Base-by-base conservation (phyloP, 345 rosid species). In the Hypericum perforatum region DNA sequence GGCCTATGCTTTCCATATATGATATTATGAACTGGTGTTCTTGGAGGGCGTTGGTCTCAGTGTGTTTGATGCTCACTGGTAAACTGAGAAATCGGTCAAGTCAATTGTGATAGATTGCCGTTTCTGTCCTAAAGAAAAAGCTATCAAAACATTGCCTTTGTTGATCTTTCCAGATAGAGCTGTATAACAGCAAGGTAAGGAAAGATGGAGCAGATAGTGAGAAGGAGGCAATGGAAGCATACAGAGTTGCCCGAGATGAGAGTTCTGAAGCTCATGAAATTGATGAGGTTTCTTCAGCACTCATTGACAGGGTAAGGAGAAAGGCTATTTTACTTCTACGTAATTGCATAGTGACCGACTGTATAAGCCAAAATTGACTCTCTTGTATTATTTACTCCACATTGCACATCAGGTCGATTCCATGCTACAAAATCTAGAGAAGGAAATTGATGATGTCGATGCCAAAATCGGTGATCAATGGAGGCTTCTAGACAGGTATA, bases 381-480 rank as follows among this genome's bases (percentile, higher is more conserved):
- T 36, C 56, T 16, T 58, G 45, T 38, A 8, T 68, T 41, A n/a
- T 49, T 49, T 67, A 60, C 49, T 13, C 41, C 48, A 41, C 40
- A 54, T 51, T 13, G 42, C 48, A 44, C 40, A 54, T 15, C 68
- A 88, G 94, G 91, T 88, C 70, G 94, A 85, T 68, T 79, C 78
- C 50, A 72, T 88, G 89, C 78, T 88, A 16, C 88, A 85, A 53
- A 82, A 85, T 69, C 90, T 88, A 12, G 94, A 88, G 73, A 85
- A 88, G 60, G 96, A 88, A 75, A 85, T 88, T 63, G 94, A 88
- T 62, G 77, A 69, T 62, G 91, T 85, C 41, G 96, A 88, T 78
- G 78, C 75, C 41, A 73, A 64, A 70, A 88, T 88, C 39, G 94
- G 96, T 56, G 86, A 85, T 63, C 75, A 73, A 10, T 88, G 88